Conservation (phyloP, 2,329 filamentous ascomycete species). For the Pestalotiopsis sp. region DNA sequence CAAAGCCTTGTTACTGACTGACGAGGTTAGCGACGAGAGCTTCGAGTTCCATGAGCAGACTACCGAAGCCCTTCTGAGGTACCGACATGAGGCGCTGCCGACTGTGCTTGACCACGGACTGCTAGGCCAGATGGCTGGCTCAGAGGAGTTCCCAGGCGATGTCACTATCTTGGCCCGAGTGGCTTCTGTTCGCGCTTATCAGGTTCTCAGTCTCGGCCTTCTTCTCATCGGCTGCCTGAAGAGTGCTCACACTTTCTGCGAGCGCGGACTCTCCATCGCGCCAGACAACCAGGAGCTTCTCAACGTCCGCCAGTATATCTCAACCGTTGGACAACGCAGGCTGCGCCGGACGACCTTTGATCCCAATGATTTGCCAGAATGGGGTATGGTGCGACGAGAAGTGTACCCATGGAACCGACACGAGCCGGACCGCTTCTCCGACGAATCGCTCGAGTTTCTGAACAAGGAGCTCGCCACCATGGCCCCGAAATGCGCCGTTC, state of each 20-base stretch:
- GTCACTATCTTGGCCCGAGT: slow-evolving; percentile 33
- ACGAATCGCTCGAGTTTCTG: slow-evolving; percentile 68
- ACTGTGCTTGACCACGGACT: slow-evolving; percentile 48
- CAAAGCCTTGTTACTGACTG: slow-evolving; percentile 81
- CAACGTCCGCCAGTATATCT: slow-evolving; percentile 55
- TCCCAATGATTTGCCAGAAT: slow-evolving; percentile 64
- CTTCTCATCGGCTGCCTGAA: slow-evolving; percentile 69
- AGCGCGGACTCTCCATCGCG: slow-evolving; percentile 58
- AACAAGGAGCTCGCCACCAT: slow-evolving; percentile 70
- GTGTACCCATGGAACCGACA: slow-evolving; percentile 71
- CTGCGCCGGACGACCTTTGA: slow-evolving; percentile 48
- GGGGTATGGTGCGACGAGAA: slow-evolving; percentile 68
- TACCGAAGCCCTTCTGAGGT: slow-evolving; percentile 49
- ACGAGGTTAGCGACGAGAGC: slow-evolving; percentile 76
- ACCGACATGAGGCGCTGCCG: slow-evolving; percentile 37
- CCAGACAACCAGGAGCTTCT: slow-evolving; percentile 58
- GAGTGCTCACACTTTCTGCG: slow-evolving; percentile 67
- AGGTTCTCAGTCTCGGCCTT: slow-evolving; percentile 58
- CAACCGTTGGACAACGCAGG: slow-evolving; percentile 51
- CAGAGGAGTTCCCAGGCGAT: slow-evolving; percentile 10
- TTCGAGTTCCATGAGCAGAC: slow-evolving; percentile 82
- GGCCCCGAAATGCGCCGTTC: slow-evolving; percentile 81
- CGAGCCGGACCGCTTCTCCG: slow-evolving; percentile 71
- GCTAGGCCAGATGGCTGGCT: slow-evolving; percentile 31
- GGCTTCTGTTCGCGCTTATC: slow-evolving; percentile 58